Evolutionary conservation across 257 asterid genomes (phyloP).

Genomic region (Anisodus acutangulus): DNA sequence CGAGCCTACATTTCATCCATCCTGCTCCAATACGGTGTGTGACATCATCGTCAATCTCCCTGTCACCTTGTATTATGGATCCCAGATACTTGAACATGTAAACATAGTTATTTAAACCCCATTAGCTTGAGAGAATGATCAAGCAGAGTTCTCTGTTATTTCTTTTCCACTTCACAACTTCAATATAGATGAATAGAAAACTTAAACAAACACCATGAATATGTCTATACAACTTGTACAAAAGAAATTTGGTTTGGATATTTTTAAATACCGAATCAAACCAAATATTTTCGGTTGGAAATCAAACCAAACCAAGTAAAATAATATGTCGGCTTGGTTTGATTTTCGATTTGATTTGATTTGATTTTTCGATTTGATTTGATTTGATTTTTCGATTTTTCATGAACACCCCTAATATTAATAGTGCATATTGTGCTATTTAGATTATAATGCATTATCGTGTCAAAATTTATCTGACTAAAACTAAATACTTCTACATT

Average conservation of each 20-base stretch:
- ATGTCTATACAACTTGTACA: neutral
- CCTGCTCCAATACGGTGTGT: no score
- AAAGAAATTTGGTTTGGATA: neutral
- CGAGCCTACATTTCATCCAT: no score
- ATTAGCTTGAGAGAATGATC: neutral
- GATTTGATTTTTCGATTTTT: neutral
- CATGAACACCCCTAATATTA: neutral
- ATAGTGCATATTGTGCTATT: constrained; percentile 11
- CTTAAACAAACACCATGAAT: neutral
- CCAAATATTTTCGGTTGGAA: neutral
- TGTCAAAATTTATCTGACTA: neutral
- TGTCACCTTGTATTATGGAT: no score
- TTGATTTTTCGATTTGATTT: neutral
- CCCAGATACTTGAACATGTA: no score
- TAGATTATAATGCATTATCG: constrained; percentile 10
- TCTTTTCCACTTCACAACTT: neutral
- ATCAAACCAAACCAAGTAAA: constrained; percentile 6
- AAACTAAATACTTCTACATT: neutral
- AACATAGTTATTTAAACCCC: neutral
- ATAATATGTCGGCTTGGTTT: neutral
- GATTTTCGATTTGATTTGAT: neutral
- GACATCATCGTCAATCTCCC: no score
- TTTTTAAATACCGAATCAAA: neutral
- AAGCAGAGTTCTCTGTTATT: constrained; percentile 1
- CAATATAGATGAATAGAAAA: neutral